These are phyloP conservation scores for Aspergillus brunneoviolaceus DNA, from an alignment of 2,329 filamentous ascomycete species.

Conservation along the genomic window DNA sequence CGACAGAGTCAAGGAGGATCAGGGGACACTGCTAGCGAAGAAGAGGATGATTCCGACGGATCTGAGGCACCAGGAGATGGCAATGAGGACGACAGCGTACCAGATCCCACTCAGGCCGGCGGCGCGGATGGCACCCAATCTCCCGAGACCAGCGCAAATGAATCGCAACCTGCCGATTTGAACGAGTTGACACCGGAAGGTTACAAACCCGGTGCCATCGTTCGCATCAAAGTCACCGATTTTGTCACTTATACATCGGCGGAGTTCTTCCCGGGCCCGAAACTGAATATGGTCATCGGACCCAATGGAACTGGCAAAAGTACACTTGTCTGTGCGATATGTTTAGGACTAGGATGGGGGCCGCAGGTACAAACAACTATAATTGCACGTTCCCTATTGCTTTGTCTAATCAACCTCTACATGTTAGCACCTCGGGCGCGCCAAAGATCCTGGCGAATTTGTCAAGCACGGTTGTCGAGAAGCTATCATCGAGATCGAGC, in stretches of 20 bases:
- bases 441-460: constrained; percentile 81
- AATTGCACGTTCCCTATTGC: neutral
- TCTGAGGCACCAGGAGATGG: neutral
- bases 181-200: constrained; percentile 20
- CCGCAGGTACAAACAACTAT: constrained; percentile 52
- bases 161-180: constrained; percentile 6
- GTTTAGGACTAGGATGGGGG: constrained; percentile 82
- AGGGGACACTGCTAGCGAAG: neutral
- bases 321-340: constrained; percentile 94
- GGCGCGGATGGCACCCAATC: neutral
- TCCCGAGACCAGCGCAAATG: neutral
- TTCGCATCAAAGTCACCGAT: constrained; percentile 79
- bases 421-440: constrained; percentile 71
- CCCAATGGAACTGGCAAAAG: constrained; percentile 99
- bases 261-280: constrained; percentile 87
- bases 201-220: constrained; percentile 72
- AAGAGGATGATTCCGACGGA: neutral
- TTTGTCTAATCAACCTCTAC: neutral
- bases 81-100: neutral
- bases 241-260: constrained; percentile 95
- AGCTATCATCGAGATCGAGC: constrained; percentile 86
- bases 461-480: constrained; percentile 82
- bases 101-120: neutral
- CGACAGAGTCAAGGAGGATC: neutral
- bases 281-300: constrained; percentile 96